phyloP scores from a whole-genome alignment of 83 land plant genomes.

The Thuja plicata region DNA sequence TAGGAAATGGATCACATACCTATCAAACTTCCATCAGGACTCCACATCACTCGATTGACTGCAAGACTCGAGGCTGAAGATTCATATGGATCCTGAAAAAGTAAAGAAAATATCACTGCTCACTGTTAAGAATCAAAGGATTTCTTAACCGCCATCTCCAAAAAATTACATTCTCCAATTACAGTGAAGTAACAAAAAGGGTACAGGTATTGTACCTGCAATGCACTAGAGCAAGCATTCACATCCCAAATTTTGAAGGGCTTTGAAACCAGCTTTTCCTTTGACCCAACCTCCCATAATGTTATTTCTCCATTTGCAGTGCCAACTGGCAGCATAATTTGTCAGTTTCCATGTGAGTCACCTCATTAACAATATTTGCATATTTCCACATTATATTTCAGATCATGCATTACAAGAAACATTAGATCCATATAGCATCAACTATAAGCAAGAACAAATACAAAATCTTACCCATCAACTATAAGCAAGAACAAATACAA shows the following conservation, averaged over 20 bases:
- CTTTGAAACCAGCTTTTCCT: constrained; percentile 67
- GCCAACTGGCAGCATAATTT: constrained; percentile 54
- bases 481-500: neutral
- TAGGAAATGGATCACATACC: constrained; percentile 30
- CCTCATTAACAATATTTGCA: constrained; percentile 1
- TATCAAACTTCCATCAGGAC: constrained; percentile 74
- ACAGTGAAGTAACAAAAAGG: neutral
- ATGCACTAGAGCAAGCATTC: constrained; percentile 41
- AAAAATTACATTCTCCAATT: constrained; percentile 1
- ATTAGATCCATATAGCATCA: neutral
- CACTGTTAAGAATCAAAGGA: neutral
- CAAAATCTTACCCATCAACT: constrained; percentile 57
- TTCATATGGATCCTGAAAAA: constrained; percentile 62
- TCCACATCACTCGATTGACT: constrained; percentile 73
- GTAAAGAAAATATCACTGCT: neutral
- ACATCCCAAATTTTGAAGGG: constrained; percentile 84
- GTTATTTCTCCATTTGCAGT: constrained; percentile 71
- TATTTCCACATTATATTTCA: neutral
- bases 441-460: neutral
- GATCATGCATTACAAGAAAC: neutral
- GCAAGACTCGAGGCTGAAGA: constrained; percentile 39
- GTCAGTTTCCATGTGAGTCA: neutral
- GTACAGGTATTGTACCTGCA: constrained; percentile 56
- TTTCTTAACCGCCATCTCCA: neutral
- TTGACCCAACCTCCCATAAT: constrained; percentile 69